Evolutionary conservation across 257 asterid genomes (phyloP).

Genomic region (Pogostemon cablin): DNA sequence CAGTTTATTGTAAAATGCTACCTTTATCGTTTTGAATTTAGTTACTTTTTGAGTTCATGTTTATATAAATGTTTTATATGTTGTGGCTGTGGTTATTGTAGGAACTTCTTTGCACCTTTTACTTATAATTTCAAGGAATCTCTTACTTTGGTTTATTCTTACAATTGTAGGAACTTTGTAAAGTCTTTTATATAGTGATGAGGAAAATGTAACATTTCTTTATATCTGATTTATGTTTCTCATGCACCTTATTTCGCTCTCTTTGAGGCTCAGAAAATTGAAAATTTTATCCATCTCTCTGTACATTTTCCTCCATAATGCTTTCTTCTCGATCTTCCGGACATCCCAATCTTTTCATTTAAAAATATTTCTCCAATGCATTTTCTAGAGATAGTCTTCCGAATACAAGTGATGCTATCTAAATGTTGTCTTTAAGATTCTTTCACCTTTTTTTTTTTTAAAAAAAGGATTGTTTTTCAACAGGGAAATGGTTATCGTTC

Average conservation of each 20-base stretch:
- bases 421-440: no score
- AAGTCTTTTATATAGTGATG: background rate
- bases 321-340: background rate
- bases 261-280: background rate
- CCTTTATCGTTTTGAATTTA: slow-evolving; percentile 13
- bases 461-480: background rate
- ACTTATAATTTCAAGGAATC: background rate
- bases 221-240: background rate
- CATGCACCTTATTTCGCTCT: background rate
- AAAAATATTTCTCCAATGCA: background rate
- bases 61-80: slow-evolving; percentile 8
- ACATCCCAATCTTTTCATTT: background rate
- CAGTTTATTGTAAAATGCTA: slow-evolving; percentile 31
- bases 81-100: background rate
- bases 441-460: background rate
- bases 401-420: background rate
- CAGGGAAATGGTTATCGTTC: background rate
- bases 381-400: background rate
- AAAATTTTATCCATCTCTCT: background rate
- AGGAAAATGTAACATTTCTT: background rate
- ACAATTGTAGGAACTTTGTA: background rate
- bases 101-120: slow-evolving; percentile 12
- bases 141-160: background rate
- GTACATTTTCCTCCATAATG: background rate
- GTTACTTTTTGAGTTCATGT: slow-evolving; percentile 13